Conservation (phyloP, 2,329 filamentous ascomycete genomes). For the Colletotrichum sp. region DNA sequence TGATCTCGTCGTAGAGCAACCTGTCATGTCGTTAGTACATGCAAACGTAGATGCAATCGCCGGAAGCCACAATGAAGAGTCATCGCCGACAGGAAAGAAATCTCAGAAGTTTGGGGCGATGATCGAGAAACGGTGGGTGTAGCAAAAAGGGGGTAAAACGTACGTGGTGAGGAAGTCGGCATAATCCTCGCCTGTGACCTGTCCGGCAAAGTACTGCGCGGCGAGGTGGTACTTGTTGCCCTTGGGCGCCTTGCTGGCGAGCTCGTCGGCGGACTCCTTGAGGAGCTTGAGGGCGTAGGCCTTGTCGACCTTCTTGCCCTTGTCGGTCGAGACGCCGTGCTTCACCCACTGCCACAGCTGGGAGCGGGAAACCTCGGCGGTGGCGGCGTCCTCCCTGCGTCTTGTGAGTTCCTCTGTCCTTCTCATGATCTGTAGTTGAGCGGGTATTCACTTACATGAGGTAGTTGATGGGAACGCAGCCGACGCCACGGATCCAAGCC, state of each 20-base stretch:
- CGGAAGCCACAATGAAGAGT: conserved; percentile 4
- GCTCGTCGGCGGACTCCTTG: conserved; percentile 80
- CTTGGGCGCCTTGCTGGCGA: conserved; percentile 76
- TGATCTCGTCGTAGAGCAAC: conserved; percentile 88
- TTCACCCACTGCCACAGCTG: conserved; percentile 97
- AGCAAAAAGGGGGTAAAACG: conserved; percentile 37
- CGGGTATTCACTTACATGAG: conserved; percentile 69
- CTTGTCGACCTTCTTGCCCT: conserved; percentile 94
- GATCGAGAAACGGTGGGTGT: neutral
- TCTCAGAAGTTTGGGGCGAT: neutral
- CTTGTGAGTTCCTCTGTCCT: neutral
- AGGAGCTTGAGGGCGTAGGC: conserved; percentile 85
- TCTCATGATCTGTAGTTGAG: neutral
- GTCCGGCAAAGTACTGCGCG: conserved; percentile 87
- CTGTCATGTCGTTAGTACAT: conserved; percentile 43
- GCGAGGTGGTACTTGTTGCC: conserved; percentile 93
- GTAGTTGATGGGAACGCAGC: conserved; percentile 97
- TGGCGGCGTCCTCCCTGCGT: conserved; percentile 85
- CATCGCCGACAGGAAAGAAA: neutral
- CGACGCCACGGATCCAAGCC: conserved; percentile 92
- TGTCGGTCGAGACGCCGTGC: conserved; percentile 75
- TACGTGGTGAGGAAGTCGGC: conserved; percentile 91
- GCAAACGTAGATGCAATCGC: conserved; percentile 20
- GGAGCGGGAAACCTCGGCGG: conserved; percentile 90
- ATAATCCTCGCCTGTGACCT: conserved; percentile 97